Base-by-base conservation (phyloP, 805 yeast genomes). In the Barnettozyma botsteinii region DNA sequence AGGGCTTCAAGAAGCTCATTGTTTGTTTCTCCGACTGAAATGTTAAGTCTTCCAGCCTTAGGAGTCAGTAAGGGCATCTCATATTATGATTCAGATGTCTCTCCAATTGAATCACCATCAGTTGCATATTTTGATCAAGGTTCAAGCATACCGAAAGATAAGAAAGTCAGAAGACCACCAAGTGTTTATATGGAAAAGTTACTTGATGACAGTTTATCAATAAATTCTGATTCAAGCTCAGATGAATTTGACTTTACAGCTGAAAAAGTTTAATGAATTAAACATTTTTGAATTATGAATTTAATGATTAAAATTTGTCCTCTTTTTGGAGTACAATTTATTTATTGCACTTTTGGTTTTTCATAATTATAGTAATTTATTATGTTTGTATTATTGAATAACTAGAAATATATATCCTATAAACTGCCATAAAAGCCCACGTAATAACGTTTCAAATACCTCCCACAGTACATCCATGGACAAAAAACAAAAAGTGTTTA, bases 1-100 rank as follows among this genome's bases (percentile, higher is more conserved):
- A 47, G 41, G 41, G 52, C 52, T 3, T 56, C 62, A 17, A 53
- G 77, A 44, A 57, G 60, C 10, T 72, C 78, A 5, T 61, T 75
- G 71, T 73, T 72, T 43, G 62, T 75, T 15, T 72, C 78, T 20
- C 81, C 81, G 3, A 72, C 75, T 4, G 65, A 66, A 44, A 61
- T 70, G 41, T 47, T 69, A 30, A 57, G 55, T 33, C 40, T 46
- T 32, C 50, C 50, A 20, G 38, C 38, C 7, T 36, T 40, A 7
- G 14, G 32, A 20, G 10, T 14, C 2, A 13, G 34, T 10, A 38
- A 22, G 2, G 40, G 48, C 4, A 45, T 45, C 27, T 26, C 50
- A 12, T 35, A 32, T 6, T 29, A 28, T 9, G 37, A 27, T 18
- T 20, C 25, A 13, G 36, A 37, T 7, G 45, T 47, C 26, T 50